These are phyloP conservation scores for Durotheca rogersii DNA, from an alignment of 495 filamentous ascomycete genomes.

Conservation along the genomic window DNA sequence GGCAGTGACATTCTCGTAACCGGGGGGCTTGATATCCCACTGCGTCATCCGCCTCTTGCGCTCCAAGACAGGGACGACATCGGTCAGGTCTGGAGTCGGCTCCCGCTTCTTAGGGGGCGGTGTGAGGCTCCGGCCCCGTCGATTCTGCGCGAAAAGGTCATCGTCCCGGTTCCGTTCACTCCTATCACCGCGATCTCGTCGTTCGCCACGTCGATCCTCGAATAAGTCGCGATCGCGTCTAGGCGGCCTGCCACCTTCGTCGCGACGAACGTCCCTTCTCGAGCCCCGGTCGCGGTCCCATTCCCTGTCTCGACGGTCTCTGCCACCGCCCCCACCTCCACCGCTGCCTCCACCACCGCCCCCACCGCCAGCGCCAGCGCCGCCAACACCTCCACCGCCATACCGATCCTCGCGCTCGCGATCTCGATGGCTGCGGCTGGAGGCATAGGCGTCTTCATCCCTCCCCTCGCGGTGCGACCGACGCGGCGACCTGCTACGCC, in stretches of 20 bases:
- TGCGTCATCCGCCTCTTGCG: conserved; percentile 90
- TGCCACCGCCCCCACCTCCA: conserved; percentile 46
- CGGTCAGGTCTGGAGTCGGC: conserved; percentile 91
- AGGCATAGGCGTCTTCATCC: conserved; percentile 84
- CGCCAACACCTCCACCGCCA: conserved; percentile 62
- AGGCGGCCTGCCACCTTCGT: conserved; percentile 61
- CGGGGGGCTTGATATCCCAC: conserved; percentile 98
- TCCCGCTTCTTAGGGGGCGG: conserved; percentile 88
- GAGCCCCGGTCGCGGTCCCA: conserved; percentile 73
- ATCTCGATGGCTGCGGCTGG: conserved; percentile 85
- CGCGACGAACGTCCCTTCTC: conserved; percentile 56
- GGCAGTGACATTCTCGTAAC: conserved; percentile 97
- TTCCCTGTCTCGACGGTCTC: conserved; percentile 53
- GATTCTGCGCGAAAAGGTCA: conserved; percentile 57
- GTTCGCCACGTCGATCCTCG: conserved; percentile 63
- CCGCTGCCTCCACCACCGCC: too few species aligned
- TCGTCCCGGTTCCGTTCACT: conserved; percentile 51
- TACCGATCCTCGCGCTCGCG: conserved; percentile 90
- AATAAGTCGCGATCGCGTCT: conserved; percentile 64
- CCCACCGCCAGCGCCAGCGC: too few species aligned
- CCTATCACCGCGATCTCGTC: conserved; percentile 44
- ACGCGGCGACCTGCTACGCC: conserved; percentile 53
- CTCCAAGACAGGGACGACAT: conserved; percentile 72
- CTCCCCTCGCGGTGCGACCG: conserved; percentile 60
- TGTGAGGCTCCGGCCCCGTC: conserved; percentile 70